A percentile compares a stretch with the other conserved stretches of the same genome.
phyloP scores from a whole-genome alignment of 257 asterid genomes.

The Gynochthodes officinalis region DNA sequence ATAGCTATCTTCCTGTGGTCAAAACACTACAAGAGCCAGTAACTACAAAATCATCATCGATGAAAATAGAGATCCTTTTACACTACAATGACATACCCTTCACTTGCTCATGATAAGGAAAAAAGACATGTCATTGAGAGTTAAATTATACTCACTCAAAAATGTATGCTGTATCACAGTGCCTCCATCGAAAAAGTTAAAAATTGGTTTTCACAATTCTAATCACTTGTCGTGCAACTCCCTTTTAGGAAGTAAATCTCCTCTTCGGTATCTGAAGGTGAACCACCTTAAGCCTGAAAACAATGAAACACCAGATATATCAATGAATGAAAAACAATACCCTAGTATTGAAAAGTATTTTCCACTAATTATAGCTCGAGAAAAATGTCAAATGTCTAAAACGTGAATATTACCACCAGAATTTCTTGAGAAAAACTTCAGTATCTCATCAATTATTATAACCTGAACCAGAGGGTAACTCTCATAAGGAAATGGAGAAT shows the following conservation, averaged over 20 bases:
- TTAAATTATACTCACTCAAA: background rate
- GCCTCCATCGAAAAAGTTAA: background rate
- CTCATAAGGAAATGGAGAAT: conserved; percentile 9
- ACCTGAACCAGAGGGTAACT: conserved; percentile 50
- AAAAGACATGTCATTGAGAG: background rate
- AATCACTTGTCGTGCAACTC: conserved; percentile 59
- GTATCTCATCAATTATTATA: conserved; percentile 85
- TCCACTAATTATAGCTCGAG: background rate
- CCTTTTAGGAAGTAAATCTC: conserved; percentile 79
- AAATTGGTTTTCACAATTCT: background rate
- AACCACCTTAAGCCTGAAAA: conserved; percentile 55
- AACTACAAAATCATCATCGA: background rate
- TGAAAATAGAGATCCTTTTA: background rate
- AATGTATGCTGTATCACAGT: background rate
- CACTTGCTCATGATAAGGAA: background rate
- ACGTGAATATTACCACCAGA: conserved; percentile 36
- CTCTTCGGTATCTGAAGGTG: conserved; percentile 66
- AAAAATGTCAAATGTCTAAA: background rate
- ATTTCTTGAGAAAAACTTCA: conserved; percentile 86
- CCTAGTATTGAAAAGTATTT: background rate
- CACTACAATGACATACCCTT: background rate
- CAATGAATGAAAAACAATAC: background rate
- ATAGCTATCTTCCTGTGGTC: background rate
- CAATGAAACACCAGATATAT: conserved; percentile 15
- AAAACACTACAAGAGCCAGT: background rate